Percentiles rank a stretch among this genome's conserved stretches.
These are phyloP conservation scores for Lactarius psammicola DNA, from an alignment of 768 basidiomycete genomes.

Conservation along the genomic window DNA sequence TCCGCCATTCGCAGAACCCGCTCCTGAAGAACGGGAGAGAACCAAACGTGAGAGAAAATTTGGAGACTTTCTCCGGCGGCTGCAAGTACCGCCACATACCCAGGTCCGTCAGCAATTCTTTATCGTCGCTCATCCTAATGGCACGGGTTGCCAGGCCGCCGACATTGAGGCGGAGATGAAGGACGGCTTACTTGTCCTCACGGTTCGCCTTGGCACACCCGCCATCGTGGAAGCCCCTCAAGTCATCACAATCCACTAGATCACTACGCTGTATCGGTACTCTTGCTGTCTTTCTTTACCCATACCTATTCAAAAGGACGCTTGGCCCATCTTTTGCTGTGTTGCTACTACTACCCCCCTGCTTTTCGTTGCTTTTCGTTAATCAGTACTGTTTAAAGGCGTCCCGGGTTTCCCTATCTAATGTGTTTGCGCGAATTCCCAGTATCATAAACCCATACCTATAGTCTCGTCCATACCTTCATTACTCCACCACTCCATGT, in stretches of 20 bases:
- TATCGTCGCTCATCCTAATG: constrained; percentile 28
- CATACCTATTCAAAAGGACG: not conserved
- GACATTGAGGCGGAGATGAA: constrained; percentile 56
- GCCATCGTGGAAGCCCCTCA: constrained; percentile 46
- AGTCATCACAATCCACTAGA: constrained; percentile 46
- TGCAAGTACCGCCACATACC: constrained; percentile 55
- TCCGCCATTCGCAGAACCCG: constrained; percentile 40
- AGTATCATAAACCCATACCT: constrained; percentile 14
- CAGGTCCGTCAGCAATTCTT: constrained; percentile 44
- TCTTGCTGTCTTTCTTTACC: not conserved
- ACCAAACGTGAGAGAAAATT: constrained; percentile 55
- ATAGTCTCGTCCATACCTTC: not conserved
- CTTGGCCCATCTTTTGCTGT: not conserved
- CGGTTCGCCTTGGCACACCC: constrained; percentile 50
- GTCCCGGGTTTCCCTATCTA: not conserved
- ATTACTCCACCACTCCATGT: constrained; percentile 11
- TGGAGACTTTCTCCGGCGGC: constrained; percentile 48
- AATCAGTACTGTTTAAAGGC: constrained; percentile 7
- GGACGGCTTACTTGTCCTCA: constrained; percentile 60
- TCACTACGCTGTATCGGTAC: not conserved
- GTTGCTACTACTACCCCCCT: not conserved
- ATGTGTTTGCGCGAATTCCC: not conserved
- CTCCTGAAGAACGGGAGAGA: constrained; percentile 28
- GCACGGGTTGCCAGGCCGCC: constrained; percentile 42
- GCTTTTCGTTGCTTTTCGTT: constrained; percentile 11